Base-by-base conservation (phyloP, 2,329 filamentous ascomycete genomes). In the Purpureocillium lavendulum region DNA sequence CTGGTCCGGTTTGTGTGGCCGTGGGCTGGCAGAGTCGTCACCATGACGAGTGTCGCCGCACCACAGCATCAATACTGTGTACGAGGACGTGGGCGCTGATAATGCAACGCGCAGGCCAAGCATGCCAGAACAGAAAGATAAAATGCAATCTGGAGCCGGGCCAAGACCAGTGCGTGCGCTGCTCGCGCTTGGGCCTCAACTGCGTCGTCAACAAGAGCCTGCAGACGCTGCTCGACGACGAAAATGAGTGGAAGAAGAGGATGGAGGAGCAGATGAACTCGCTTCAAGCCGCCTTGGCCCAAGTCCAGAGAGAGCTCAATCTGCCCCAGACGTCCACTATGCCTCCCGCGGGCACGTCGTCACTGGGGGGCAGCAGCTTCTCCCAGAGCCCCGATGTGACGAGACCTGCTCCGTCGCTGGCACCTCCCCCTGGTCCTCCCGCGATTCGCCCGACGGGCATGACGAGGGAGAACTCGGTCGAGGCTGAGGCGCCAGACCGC, bases 121-220 rank as follows among this genome's bases (percentile, higher is more conserved):
- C 71, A 51, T 74, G 70, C 44, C 70, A 73, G 46, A 63, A 62
- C 16, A 69, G 72, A 47, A 76, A 76, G 51, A 73, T 76, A 48
- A 70, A 71, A 49, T 76, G 72, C 49, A 65, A 70, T 41, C 64
- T 73, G 46, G 61, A 65, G 40, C 45, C 48, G 26, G 68, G 67
- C 7, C 60, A 69, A 43, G 48, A 58, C 7, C 64, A 60, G 40
- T 75, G 71, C 51, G 62, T 61, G 8, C 65, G 73, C 47, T 75
- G 72, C 47, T 51, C 60, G 26, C 66, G 68, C 31, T 66, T 69
- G 17, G 66, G 68, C 9, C 59, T 74, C 31, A 65, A 68, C 43
- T 75, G 71, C 47, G 59, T 72, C 8, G 66, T 74, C 28, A 75
- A 75, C 48, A 70, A 73, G 52, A 74, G 70, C 49, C 64, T 73